Evolutionary conservation across 2,329 filamentous ascomycete genomes (phyloP).

Genomic region (Cryphonectria japonica): DNA sequence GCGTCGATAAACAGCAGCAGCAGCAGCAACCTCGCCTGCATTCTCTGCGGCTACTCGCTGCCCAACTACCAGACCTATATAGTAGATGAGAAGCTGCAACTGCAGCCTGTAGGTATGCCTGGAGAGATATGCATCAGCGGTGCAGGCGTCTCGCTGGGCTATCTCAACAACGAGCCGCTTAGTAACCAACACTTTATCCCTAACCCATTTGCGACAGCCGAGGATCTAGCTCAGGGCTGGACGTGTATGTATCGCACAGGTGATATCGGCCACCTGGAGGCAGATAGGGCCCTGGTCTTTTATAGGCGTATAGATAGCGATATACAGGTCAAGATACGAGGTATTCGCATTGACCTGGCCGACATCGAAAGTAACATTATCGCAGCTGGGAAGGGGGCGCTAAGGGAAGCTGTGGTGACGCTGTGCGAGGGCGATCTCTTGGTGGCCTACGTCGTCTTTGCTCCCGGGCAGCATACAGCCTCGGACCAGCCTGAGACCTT

Average conservation of each 20-base stretch:
- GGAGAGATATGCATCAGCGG: slow-evolving; percentile 48
- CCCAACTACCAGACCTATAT: slow-evolving; percentile 46
- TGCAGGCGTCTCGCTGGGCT: slow-evolving; percentile 40
- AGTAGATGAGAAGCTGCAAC: slow-evolving; percentile 39
- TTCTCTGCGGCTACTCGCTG: neutral
- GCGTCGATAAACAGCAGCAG: slow-evolving; percentile 16
- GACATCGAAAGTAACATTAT: slow-evolving; percentile 34
- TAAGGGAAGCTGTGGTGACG: slow-evolving; percentile 16
- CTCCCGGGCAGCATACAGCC: no score
- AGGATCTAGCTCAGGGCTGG: slow-evolving; percentile 24
- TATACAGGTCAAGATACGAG: slow-evolving; percentile 49
- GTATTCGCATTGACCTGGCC: slow-evolving; percentile 38
- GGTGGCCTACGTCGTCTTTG: neutral
- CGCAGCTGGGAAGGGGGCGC: neutral
- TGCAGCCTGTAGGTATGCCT: slow-evolving; percentile 40
- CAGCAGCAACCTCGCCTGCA: no score
- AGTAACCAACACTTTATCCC: neutral
- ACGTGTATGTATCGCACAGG: slow-evolving; percentile 45
- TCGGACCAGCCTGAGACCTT: no score
- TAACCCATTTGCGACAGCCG: neutral
- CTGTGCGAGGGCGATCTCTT: neutral
- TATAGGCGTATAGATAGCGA: slow-evolving; percentile 46
- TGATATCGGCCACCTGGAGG: slow-evolving; percentile 41
- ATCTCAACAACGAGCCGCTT: slow-evolving; percentile 31
- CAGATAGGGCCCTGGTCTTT: slow-evolving; percentile 41